Evolutionary conservation across 139 green algal species (phyloP).

Genomic region (Marvania coccoides): DNA sequence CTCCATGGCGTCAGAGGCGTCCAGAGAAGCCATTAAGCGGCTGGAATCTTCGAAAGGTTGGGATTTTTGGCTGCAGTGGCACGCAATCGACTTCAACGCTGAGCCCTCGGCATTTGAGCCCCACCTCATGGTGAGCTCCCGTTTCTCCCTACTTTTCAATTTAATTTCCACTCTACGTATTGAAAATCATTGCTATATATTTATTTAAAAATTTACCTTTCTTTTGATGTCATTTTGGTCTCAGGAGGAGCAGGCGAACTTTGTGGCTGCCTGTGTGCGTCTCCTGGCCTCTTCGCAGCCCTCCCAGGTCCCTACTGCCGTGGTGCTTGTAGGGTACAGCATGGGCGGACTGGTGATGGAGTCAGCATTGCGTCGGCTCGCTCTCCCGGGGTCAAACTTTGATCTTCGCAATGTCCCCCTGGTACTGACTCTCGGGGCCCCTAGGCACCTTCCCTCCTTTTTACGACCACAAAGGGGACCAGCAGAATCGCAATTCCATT

Average conservation of each 20-base stretch:
- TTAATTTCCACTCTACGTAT: too few species aligned
- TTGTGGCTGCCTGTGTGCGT: background rate
- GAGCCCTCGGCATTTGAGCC: constrained; percentile 10
- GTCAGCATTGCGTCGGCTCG: background rate
- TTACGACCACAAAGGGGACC: too few species aligned
- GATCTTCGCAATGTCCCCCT: too few species aligned
- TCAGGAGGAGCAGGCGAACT: constrained; percentile 1
- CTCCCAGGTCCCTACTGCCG: too few species aligned
- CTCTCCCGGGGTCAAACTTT: too few species aligned
- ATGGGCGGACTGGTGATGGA: constrained; percentile 8
- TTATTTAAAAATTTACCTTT: too few species aligned
- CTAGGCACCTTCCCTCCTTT: constrained; percentile 1
- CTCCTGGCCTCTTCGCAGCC: too few species aligned
- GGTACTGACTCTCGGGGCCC: background rate
- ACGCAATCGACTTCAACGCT: background rate
- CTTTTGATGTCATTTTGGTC: too few species aligned
- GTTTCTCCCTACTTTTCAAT: too few species aligned
- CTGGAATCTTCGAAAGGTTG: background rate
- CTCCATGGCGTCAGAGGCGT: constrained; percentile 14
- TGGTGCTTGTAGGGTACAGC: constrained; percentile 5
- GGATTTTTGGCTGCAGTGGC: background rate
- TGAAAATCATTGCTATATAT: too few species aligned
- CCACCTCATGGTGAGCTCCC: background rate
- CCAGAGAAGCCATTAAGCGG: background rate
- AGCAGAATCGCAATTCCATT: background rate